A percentile compares a stretch with the other conserved stretches of the same genome.
phyloP scores from a whole-genome alignment of 257 asterid genomes.

The Verbena officinalis region DNA sequence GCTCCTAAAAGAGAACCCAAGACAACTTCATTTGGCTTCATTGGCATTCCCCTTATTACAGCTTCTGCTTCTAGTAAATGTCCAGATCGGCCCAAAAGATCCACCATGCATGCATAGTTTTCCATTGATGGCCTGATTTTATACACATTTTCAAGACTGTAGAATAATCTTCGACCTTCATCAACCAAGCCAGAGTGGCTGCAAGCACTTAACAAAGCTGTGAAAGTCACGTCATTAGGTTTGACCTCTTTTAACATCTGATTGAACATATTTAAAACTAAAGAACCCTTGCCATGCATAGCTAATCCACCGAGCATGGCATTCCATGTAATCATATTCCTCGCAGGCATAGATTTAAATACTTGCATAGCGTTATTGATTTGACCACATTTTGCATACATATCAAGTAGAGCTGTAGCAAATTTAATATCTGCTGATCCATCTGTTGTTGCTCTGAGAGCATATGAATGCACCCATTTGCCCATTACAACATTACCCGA shows the following conservation, averaged over 20 bases:
- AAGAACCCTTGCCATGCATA: slow-evolving; percentile 75
- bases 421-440: slow-evolving; percentile 52
- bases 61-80: slow-evolving; percentile 71
- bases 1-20: slow-evolving; percentile 83
- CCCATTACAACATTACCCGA: slow-evolving; percentile 65
- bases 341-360: slow-evolving; percentile 44
- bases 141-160: slow-evolving; percentile 43
- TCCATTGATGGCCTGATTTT: slow-evolving; percentile 70
- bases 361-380: slow-evolving; percentile 51
- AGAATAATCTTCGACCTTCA: slow-evolving; percentile 61
- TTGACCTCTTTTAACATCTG: slow-evolving; percentile 60
- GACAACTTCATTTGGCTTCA: slow-evolving; percentile 80
- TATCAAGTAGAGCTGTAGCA: slow-evolving; percentile 69
- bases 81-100: slow-evolving; percentile 77
- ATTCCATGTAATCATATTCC: slow-evolving; percentile 68
- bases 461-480: slow-evolving; percentile 63
- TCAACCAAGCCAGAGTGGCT: slow-evolving; percentile 86
- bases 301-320: slow-evolving; percentile 80
- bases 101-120: slow-evolving; percentile 78
- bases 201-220: slow-evolving; percentile 75
- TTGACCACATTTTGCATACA: slow-evolving; percentile 89
- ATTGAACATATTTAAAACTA: slow-evolving; percentile 52
- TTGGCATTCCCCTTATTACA: slow-evolving; percentile 60
- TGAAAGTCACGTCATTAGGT: slow-evolving; percentile 74
- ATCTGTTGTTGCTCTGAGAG: slow-evolving; percentile 43